A percentile compares a stretch with the other conserved stretches of the same genome.
Evolutionary conservation across 1,139 yeast species (phyloP).

Genomic region (Kluyveromyces sp.): DNA sequence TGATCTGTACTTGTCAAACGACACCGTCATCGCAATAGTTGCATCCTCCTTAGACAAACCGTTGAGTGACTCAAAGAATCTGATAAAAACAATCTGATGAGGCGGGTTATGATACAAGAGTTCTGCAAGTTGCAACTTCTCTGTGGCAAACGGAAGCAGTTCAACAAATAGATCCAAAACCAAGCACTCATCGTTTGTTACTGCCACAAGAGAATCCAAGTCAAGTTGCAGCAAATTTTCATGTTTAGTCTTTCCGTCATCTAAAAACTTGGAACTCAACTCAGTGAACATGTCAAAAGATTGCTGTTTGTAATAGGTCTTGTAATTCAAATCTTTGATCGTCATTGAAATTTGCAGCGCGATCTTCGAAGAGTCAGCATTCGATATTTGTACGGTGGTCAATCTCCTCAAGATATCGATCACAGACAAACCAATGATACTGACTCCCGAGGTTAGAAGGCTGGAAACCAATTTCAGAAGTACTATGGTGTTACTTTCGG

Average conservation of each 20-base stretch:
- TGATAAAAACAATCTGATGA: constrained; percentile 18
- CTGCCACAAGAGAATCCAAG: constrained; percentile 18
- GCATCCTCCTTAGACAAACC: constrained; percentile 15
- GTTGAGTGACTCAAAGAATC: constrained; percentile 19
- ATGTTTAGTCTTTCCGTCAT: constrained; percentile 12
- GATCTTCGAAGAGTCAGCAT: constrained; percentile 24
- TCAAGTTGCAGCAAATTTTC: constrained; percentile 20
- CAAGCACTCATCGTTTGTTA: constrained; percentile 20
- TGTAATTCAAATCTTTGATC: constrained; percentile 27
- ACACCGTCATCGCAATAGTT: constrained; percentile 18
- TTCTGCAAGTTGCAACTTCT: constrained; percentile 15
- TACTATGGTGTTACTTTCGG: constrained; percentile 30
- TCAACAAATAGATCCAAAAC: constrained; percentile 26
- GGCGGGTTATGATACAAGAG: constrained; percentile 22
- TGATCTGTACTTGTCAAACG: constrained; percentile 24
- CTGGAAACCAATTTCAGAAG: constrained; percentile 54
- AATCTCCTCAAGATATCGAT: constrained; percentile 68
- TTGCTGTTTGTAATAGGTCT: constrained; percentile 31
- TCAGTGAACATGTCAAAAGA: constrained; percentile 31
- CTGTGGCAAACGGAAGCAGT: constrained; percentile 18
- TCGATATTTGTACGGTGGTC: constrained; percentile 48
- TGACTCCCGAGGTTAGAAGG: constrained; percentile 69
- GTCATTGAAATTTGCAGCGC: constrained; percentile 25
- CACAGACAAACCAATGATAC: constrained; percentile 85
- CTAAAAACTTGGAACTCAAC: constrained; percentile 21